Evolutionary conservation across 2,329 filamentous ascomycete genomes (phyloP), one percentile per base, ranked within the genome.

Genomic region (Dendryphion nanum): DNA sequence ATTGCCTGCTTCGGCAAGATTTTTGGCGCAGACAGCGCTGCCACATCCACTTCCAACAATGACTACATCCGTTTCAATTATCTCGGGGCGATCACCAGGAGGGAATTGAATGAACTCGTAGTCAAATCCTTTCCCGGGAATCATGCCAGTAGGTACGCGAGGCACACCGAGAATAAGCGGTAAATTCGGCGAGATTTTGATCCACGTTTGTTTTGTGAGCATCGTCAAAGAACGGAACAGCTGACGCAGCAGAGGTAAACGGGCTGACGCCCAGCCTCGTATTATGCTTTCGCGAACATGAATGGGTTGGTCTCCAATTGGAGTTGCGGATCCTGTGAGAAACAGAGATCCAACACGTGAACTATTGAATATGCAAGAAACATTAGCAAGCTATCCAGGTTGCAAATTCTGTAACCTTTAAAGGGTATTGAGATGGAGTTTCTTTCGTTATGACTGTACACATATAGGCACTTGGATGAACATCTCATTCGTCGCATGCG

Each of bases 1-100:
- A 47, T 86, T 74, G 4, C 86, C 87, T 1, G 83, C 85, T 63
- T 89, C 83, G 7, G 89, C 80, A 1, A 95, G 70, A 35, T 86
- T 84, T 64, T 90, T 90, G 17, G 90, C 89, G 23, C 77, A 79
- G 0, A 95, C 89, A 7, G 77, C 87, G 28, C 86, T 89, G 45
- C 90, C 90, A 52, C 87, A 94, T 18, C 90, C 90, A 24, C 86
- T 93, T 2, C 90, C 90, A 15, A 96, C 76, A 41, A 96, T 82
- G 28, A 95, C 80, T 1, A 95, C 81, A 61, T 96, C 91, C 0
- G 86, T 84, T 37, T 89, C 80, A 26, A 94, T 69, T 3, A 75
- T 73, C 45, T 82, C 79, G 0, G 79, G 71, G 4, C 72, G 58
- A 6, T 70, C 57, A 1, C 72, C 70, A 0, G 77, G 70, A 2